Percentiles rank a stretch among this genome's conserved stretches.
Evolutionary conservation across 2,329 filamentous ascomycete species (phyloP).

Genomic region (Stagonosporopsis tanaceti): DNA sequence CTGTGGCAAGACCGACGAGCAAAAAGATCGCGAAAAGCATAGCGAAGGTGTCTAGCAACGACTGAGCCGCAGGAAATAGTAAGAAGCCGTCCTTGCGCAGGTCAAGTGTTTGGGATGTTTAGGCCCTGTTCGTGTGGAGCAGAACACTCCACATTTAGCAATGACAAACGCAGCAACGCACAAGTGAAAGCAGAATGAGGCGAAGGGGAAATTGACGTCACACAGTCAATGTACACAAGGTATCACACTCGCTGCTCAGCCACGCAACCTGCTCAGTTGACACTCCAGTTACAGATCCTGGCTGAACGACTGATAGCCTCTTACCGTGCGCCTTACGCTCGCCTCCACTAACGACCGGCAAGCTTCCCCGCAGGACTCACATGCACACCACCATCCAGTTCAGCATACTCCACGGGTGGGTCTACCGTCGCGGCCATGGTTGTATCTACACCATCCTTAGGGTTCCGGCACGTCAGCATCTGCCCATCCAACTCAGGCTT

Average conservation of each 20-base stretch:
- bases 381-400: not conserved
- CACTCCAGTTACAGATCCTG: not conserved
- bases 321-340: no score
- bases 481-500: not conserved
- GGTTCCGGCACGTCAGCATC: not conserved
- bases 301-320: no score
- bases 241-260: not conserved
- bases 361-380: not conserved
- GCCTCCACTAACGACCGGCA: not conserved
- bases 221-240: not conserved
- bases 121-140: not conserved
- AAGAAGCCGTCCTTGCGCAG: not conserved
- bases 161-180: not conserved
- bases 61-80: not conserved
- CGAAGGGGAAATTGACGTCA: not conserved
- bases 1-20: not conserved
- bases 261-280: not conserved
- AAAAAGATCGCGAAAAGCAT: not conserved
- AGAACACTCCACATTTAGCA: not conserved
- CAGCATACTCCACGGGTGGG: not conserved
- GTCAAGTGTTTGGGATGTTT: not conserved
- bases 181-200: conserved; percentile 1
- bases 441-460: not conserved
- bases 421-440: not conserved
- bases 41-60: not conserved